Conservation (phyloP, 176 grass and related monocot species). For the Zoysia pacifica region DNA sequence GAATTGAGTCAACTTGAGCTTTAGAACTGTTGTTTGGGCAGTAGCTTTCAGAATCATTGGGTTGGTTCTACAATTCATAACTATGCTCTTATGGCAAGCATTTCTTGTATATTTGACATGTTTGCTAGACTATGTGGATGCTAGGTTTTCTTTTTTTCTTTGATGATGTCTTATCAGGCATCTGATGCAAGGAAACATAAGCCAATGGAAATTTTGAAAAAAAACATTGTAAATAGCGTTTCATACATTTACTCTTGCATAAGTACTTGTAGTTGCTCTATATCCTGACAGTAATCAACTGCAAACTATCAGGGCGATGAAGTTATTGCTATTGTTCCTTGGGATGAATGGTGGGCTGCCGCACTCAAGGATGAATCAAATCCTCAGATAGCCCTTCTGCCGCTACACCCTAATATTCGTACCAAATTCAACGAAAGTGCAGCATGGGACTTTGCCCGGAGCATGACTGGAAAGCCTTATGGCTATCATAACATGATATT, state of each 20-base stretch:
- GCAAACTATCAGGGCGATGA: conserved; percentile 77
- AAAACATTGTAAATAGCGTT: neutral
- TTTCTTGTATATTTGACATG: conserved; percentile 1
- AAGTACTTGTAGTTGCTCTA: neutral
- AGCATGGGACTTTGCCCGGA: conserved; percentile 79
- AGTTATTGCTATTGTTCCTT: conserved; percentile 88
- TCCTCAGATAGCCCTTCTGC: conserved; percentile 84
- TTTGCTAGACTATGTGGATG: neutral
- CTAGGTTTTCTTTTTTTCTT: neutral
- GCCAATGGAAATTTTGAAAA: neutral
- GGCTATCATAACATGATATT: conserved; percentile 99
- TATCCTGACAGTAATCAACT: conserved; percentile 23
- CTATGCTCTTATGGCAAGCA: neutral
- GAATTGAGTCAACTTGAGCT: neutral
- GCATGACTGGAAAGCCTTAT: conserved; percentile 91
- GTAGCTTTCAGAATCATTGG: neutral
- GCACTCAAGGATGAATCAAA: conserved; percentile 82
- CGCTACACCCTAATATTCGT: conserved; percentile 65
- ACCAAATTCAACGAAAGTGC: conserved; percentile 74
- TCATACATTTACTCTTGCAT: conserved; percentile 18
- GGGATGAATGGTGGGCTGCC: conserved; percentile 95
- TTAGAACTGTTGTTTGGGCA: neutral
- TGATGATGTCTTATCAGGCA: neutral
- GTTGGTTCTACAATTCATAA: neutral
- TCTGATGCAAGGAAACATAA: neutral